These are phyloP conservation scores for Phoma herbarum DNA, from an alignment of 2,329 filamentous ascomycete genomes.

Conservation along the genomic window DNA sequence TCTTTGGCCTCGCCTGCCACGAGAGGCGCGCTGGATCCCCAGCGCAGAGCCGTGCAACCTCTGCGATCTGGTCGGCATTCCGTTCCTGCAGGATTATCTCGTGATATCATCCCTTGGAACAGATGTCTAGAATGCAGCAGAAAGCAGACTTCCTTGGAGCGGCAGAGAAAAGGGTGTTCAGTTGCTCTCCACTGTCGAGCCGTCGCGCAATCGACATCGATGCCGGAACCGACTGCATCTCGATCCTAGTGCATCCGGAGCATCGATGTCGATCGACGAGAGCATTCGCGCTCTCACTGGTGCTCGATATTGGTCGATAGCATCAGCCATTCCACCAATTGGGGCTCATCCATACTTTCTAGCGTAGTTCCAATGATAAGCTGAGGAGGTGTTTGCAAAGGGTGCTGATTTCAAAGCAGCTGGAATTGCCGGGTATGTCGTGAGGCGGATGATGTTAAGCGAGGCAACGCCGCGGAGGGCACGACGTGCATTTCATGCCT, in stretches of 20 bases:
- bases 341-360: slow-evolving; percentile 6
- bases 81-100: slow-evolving; percentile 22
- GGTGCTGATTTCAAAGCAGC: slow-evolving; percentile 22
- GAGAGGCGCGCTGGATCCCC: slow-evolving; percentile 22
- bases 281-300: slow-evolving; percentile 16
- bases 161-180: background rate
- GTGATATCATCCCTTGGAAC: slow-evolving; percentile 19
- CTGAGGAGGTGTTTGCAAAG: slow-evolving; percentile 8
- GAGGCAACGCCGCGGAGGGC: background rate
- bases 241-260: slow-evolving; percentile 14
- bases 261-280: slow-evolving; percentile 20
- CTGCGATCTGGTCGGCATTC: slow-evolving; percentile 18
- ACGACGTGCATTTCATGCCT: background rate
- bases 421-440: slow-evolving; percentile 1
- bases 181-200: background rate
- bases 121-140: slow-evolving; percentile 8
- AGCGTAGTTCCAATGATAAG: slow-evolving; percentile 10
- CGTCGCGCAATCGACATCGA: slow-evolving; percentile 5
- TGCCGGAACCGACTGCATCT: slow-evolving; percentile 16
- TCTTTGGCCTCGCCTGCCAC: slow-evolving; percentile 34
- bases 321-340: slow-evolving; percentile 15
- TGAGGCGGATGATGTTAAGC: slow-evolving; percentile 5
- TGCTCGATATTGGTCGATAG: slow-evolving; percentile 6
- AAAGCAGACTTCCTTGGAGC: background rate
- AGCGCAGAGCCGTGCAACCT: slow-evolving; percentile 17